Evolutionary conservation across 768 basidiomycete species (phyloP).

Genomic region (Lentinula sp.): DNA sequence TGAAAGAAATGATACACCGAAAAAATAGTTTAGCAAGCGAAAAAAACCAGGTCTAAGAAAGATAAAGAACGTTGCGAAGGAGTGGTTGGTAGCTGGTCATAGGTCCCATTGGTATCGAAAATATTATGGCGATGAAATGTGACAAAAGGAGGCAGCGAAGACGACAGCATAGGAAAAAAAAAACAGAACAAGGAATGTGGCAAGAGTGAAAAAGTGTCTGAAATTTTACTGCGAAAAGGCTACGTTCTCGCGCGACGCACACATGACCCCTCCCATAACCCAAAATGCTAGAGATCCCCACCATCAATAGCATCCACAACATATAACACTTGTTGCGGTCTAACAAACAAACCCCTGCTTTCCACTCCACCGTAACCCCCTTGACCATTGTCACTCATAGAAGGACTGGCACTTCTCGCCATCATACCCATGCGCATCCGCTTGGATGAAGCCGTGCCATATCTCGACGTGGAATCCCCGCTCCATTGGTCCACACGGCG

Average conservation of each 20-base stretch:
- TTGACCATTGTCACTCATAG: conserved; percentile 47
- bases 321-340: conserved; percentile 83
- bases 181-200: too few relatives aligned
- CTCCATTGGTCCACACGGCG: conserved; percentile 30
- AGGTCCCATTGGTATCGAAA: too few relatives aligned
- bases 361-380: conserved; percentile 32
- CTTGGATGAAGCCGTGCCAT: conserved; percentile 31
- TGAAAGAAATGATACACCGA: neutral
- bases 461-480: conserved; percentile 20
- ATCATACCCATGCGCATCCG: conserved; percentile 58
- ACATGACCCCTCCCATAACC: neutral
- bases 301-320: conserved; percentile 78
- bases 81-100: neutral
- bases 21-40: neutral
- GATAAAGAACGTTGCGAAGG: neutral
- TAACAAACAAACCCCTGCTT: conserved; percentile 73
- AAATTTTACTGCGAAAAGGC: neutral
- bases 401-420: conserved; percentile 63
- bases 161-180: too few relatives aligned
- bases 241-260: neutral
- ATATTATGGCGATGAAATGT: neutral
- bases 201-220: neutral
- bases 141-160: neutral
- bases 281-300: conserved; percentile 12
- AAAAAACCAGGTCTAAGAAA: neutral